Evolutionary conservation across 2,329 filamentous ascomycete species (phyloP).

Genomic region (Fusarium globosum): DNA sequence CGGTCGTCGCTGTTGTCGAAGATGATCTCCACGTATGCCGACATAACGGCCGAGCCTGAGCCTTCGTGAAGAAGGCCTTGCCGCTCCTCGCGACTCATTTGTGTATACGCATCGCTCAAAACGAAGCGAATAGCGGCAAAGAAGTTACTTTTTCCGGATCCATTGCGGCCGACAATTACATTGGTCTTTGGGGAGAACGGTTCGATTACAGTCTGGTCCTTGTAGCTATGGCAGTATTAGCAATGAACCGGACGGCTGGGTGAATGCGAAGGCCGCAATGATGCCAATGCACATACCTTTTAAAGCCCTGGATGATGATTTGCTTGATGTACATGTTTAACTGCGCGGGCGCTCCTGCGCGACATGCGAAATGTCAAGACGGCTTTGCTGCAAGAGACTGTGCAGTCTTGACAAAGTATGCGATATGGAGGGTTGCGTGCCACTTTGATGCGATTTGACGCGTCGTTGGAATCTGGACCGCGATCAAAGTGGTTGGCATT

Average conservation of each 20-base stretch:
- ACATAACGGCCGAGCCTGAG: conserved; percentile 97
- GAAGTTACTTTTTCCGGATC: conserved; percentile 99
- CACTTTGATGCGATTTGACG: conserved; percentile 45
- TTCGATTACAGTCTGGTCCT: conserved; percentile 98
- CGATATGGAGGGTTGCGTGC: conserved; percentile 34
- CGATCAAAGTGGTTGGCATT: conserved; percentile 44
- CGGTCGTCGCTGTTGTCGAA: conserved; percentile 98
- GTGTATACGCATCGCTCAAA: conserved; percentile 95
- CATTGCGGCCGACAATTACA: conserved; percentile 98
- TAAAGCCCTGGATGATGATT: conserved; percentile 99
- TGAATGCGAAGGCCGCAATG: neutral
- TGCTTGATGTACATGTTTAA: conserved; percentile 96
- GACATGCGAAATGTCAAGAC: conserved; percentile 47
- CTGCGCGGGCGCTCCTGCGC: conserved; percentile 53
- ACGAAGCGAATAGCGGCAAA: conserved; percentile 99
- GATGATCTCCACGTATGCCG: conserved; percentile 98
- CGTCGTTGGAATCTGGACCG: conserved; percentile 41
- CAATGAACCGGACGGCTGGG: conserved; percentile 18
- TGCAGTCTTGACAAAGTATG: conserved; percentile 40
- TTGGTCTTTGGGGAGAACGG: conserved; percentile 98
- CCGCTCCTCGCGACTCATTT: conserved; percentile 95
- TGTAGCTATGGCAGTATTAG: conserved; percentile 75
- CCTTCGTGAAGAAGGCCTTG: conserved; percentile 98
- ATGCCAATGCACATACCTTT: conserved; percentile 72
- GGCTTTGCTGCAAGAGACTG: conserved; percentile 41